These are phyloP conservation scores for Colletotrichum endophyticum DNA, from an alignment of 2,329 filamentous ascomycete genomes.

Conservation along the genomic window DNA sequence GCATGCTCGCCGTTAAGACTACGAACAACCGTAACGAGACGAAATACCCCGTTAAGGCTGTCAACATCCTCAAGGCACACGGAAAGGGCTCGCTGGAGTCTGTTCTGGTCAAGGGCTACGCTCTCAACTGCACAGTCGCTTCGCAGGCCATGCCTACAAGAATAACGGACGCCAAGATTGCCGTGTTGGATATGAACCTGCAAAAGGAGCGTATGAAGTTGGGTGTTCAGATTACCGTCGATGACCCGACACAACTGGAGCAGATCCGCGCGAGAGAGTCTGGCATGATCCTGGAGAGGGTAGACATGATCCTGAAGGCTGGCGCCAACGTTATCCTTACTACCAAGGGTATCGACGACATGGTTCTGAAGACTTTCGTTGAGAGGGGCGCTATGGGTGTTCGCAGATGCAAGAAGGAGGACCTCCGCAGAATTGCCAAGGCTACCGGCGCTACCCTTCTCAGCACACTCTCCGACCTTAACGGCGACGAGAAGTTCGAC, in stretches of 20 bases:
- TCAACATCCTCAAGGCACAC: conserved; percentile 98
- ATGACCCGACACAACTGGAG: conserved; percentile 96
- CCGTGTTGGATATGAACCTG: conserved; percentile 95
- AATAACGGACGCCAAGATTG: conserved; percentile 94
- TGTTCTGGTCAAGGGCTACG: conserved; percentile 91
- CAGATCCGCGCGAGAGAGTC: conserved; percentile 94
- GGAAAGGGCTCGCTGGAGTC: conserved; percentile 92
- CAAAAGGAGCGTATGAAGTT: conserved; percentile 99
- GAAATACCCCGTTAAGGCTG: conserved; percentile 98
- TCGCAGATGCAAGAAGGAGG: conserved; percentile 97
- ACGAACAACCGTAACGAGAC: conserved; percentile 88
- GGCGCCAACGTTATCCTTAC: conserved; percentile 96
- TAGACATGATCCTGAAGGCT: conserved; percentile 97
- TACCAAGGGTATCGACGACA: conserved; percentile 97
- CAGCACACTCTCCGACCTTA: conserved; percentile 92
- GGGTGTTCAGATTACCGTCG: conserved; percentile 96
- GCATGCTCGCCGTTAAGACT: conserved; percentile 92
- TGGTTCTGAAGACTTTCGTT: conserved; percentile 92
- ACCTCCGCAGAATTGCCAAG: conserved; percentile 92
- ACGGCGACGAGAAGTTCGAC: conserved; percentile 97
- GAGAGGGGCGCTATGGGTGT: conserved; percentile 97
- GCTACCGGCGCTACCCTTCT: conserved; percentile 93
- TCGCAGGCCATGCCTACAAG: conserved; percentile 97
- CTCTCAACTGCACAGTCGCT: conserved; percentile 97
- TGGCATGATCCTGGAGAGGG: conserved; percentile 89